Evolutionary conservation across 2,329 filamentous ascomycete genomes (phyloP), one percentile per base, ranked within the genome.

Genomic region (Acrodontium crateriforme): DNA sequence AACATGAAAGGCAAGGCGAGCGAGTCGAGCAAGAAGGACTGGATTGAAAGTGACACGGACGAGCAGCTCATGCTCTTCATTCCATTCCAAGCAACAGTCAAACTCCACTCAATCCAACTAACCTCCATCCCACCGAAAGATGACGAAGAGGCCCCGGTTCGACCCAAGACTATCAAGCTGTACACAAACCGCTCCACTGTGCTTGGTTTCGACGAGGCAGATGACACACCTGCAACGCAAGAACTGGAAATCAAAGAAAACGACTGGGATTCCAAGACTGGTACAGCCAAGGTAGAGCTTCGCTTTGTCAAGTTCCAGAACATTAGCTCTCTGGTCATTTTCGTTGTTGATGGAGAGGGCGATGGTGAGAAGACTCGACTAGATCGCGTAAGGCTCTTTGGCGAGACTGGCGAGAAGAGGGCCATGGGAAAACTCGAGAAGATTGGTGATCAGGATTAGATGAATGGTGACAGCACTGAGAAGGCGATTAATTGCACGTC

Each of bases 251-350:
- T 98, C 23, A 64, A 67, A 36, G 63, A 74, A 24, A 65, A 69
- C 28, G 82, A 93, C 48, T 98, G 89, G 87, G 60, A 66, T 35
- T 43, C 51, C 35, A 53, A 57, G 43, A 65, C 62, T 2, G 57
- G 55, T 11, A 67, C 63, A 1, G 63, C 62, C 11, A 65, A 61
- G 46, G 41, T 65, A 16, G 61, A 65, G 55, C 60, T 95, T 45
- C 79, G 85, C 9, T 94, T 87, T 49, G 89, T 98, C 58, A 94
- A 94, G 61, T 98, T 95, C 64, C 89, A 95, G 60, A 91, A 84
- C 50, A 79, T 94, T 29, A 78, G 74, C 34, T 89, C 76, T 36
- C 51, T 98, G 44, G 78, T 92, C 11, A 45, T 98, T 8, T 98
- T 94, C 53, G 75, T 98, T 18, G 79, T 80, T 29, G 77, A 91